Base-by-base conservation (phyloP, 768 basidiomycete genomes). In the Serendipita sp. region DNA sequence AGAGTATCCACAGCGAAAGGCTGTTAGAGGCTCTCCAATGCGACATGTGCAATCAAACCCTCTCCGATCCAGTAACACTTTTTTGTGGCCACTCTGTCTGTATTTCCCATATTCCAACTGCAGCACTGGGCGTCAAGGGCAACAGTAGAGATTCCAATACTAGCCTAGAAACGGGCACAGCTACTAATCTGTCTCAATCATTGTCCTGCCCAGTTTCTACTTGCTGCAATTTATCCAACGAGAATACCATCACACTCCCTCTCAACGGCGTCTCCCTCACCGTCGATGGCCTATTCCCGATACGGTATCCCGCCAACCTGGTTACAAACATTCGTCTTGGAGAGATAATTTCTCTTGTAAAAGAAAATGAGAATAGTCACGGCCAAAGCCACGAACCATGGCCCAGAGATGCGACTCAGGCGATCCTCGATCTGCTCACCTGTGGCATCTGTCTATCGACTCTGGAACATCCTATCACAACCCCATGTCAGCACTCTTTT, bases 401-500 rank as follows among this genome's bases (percentile, higher is more conserved):
- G 46, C 18, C 15, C 30, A 11, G 56, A 38, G 32, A 32, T 5
- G 38, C 38, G 5, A 41, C 13, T 13, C 38, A 41, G 38, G 5
- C 38, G 13, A 41, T 80, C 11, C 73, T 83, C 28, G 70, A 79
- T 10, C 87, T 93, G 68, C 79, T 95, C 64, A 86, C 83, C 18
- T 98, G 95, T 73, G 89, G 93, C 73, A 93, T 98, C 38, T 98
- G 95, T 75, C 88, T 88, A 71, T 80, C 80, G 71, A 76, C 96
- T 45, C 78, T 93, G 68, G 84, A 85, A 75, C 84, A 90, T 68
- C 93, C 95, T 3, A 79, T 93, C 62, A 97, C 95, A 15, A 89
- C 94, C 2, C 89, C 91, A 11, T 97, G 95, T 74, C 94, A 97
- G 73, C 95, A 98, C 75, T 92, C 93, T 0, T 98, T 93, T 75